These are phyloP conservation scores for Malania oleifera DNA, from an alignment of 164 flowering plant genomes.

Conservation along the genomic window DNA sequence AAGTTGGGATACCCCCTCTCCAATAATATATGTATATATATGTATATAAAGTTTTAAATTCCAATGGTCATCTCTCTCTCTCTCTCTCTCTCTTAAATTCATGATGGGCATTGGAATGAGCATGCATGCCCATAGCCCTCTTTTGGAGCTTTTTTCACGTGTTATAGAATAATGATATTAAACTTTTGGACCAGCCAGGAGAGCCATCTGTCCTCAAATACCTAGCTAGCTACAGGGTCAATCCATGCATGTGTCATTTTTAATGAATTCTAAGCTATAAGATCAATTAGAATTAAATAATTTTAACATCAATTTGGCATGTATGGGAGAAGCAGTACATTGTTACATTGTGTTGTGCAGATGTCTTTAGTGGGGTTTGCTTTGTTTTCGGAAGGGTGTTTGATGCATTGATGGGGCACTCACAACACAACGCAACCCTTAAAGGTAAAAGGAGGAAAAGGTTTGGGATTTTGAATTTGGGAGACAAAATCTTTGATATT, in stretches of 20 bases:
- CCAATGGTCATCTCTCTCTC: neutral
- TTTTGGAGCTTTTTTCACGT: conserved; percentile 18
- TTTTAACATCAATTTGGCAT: too few species aligned
- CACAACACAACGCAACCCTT: conserved; percentile 4
- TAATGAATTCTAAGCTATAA: too few species aligned
- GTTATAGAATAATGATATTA: conserved; percentile 7
- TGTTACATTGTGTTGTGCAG: too few species aligned
- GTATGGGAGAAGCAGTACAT: too few species aligned
- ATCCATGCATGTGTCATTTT: too few species aligned
- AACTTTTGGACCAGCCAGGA: too few species aligned
- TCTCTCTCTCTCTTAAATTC: conserved; percentile 13
- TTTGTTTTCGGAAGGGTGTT: too few species aligned
- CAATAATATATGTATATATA: too few species aligned
- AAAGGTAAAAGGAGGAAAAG: conserved; percentile 9
- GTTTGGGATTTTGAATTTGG: conserved; percentile 22
- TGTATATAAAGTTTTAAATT: conserved; percentile 7
- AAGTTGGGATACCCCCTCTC: conserved; percentile 18
- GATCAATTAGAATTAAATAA: too few species aligned
- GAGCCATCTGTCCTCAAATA: too few species aligned
- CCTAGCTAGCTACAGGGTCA: too few species aligned
- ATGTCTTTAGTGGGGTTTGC: too few species aligned
- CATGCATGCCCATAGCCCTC: conserved; percentile 11
- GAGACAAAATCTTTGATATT: conserved; percentile 27
- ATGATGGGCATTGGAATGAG: conserved; percentile 11
- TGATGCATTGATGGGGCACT: conserved; percentile 9